Evolutionary conservation across 805 yeast species (phyloP), one percentile per base, ranked within the genome.

Genomic region (Metschnikowia orientalis): DNA sequence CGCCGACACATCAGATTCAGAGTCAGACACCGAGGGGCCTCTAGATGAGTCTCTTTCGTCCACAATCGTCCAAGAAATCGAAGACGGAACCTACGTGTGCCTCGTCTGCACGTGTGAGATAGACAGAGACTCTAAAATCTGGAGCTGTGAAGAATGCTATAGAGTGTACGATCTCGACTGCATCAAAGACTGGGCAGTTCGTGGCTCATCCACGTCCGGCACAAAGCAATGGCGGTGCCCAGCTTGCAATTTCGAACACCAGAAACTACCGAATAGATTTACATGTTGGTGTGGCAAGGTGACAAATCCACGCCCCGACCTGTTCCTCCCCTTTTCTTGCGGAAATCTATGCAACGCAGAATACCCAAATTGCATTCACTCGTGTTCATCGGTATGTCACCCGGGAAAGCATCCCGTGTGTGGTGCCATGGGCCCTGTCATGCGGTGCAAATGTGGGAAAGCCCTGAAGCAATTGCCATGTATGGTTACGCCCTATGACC

Each of bases 281-380:
- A 74, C 74, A 1, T 88, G 97, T 52, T 88, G 97, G 97, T 88
- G 96, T 66, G 90, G 89, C 1, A 81, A 84, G 48, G 73, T 71
- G 2, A 61, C 74, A 12, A 75, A 83, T 42, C 96, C 96, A 0
- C 61, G 54, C 4, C 57, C 69, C 1, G 77, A 80, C 47, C 57
- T 67, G 12, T 56, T 79, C 32, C 61, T 69, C 30, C 95, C 96
- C 0, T 92, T 88, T 45, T 80, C 92, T 30, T 89, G 97, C 67
- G 95, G 95, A 2, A 88, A 83, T 51, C 69, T 85, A 1, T 88
- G 97, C 61, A 71, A 72, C 31, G 61, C 65, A 23, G 69, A 73
- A 19, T 64, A 80, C 31, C 54, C 58, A 1, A 51, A 57, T 4
- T 83, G 96, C 53, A 69, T 78, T 2, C 97, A 88, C 53, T 73